Conservation (phyloP, 441 rosid species). For the Brassica balearica region DNA sequence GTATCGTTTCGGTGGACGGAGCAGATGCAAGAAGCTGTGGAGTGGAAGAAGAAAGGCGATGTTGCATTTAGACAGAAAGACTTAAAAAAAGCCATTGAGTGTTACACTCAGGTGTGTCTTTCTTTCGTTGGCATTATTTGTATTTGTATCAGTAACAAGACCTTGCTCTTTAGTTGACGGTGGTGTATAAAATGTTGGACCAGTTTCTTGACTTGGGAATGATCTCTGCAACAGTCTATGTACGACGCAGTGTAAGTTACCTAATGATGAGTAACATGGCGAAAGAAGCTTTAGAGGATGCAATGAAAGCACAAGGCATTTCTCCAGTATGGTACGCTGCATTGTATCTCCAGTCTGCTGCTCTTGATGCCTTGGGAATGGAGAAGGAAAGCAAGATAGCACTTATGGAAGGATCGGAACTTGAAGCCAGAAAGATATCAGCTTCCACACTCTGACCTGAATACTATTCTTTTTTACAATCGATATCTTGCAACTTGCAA, state of each 20-base stretch:
- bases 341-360: slow-evolving; percentile 73
- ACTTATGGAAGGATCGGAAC: slow-evolving; percentile 71
- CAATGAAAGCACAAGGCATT: slow-evolving; percentile 74
- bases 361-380: slow-evolving; percentile 68
- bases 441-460: slow-evolving; percentile 28
- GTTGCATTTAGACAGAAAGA: slow-evolving; percentile 79
- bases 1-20: slow-evolving; percentile 94
- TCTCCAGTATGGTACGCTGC: slow-evolving; percentile 87
- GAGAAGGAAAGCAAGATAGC: slow-evolving; percentile 79
- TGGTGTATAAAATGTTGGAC: slow-evolving; percentile 16
- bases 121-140: not conserved
- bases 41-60: slow-evolving; percentile 88
- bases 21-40: slow-evolving; percentile 85
- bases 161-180: slow-evolving; percentile 28
- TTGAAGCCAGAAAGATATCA: slow-evolving; percentile 60
- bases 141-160: slow-evolving; percentile 14
- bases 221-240: slow-evolving; percentile 79
- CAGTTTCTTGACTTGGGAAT: slow-evolving; percentile 85
- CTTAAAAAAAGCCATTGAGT: slow-evolving; percentile 68
- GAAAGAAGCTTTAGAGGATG: slow-evolving; percentile 75
- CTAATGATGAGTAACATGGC: slow-evolving; percentile 67
- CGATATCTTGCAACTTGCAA: not conserved
- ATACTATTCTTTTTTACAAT: not conserved
- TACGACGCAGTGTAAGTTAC: slow-evolving; percentile 76
- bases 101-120: slow-evolving; percentile 73